A percentile compares a stretch with the other conserved stretches of the same genome.
These are phyloP conservation scores for Filobasidium wieringae DNA, from an alignment of 768 basidiomycete species.

Conservation along the genomic window DNA sequence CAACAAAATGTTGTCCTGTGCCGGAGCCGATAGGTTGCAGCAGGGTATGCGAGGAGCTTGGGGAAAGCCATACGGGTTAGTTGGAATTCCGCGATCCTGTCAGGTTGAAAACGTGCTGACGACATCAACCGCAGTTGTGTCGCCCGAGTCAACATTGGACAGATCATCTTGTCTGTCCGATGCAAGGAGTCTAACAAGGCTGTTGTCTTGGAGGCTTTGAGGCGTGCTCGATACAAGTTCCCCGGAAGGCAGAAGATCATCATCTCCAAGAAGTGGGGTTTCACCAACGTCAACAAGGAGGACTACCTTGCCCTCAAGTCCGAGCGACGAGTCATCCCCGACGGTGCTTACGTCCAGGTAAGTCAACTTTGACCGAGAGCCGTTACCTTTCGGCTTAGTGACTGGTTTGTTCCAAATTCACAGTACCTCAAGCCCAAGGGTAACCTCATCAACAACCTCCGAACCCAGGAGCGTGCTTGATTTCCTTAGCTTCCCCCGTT, in stretches of 20 bases:
- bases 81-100: too few relatives aligned
- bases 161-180: slow-evolving; percentile 82
- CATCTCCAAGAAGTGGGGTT: slow-evolving; percentile 84
- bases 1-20: slow-evolving; percentile 99
- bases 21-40: slow-evolving; percentile 71
- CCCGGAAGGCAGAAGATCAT: slow-evolving; percentile 65
- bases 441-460: slow-evolving; percentile 69
- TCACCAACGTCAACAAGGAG: slow-evolving; percentile 83
- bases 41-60: slow-evolving; percentile 94
- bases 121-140: too few relatives aligned
- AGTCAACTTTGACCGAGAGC: too few relatives aligned
- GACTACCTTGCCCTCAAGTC: slow-evolving; percentile 81
- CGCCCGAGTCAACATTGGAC: slow-evolving; percentile 68
- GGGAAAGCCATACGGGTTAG: slow-evolving; percentile 99
- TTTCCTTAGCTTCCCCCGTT: too few relatives aligned
- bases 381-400: too few relatives aligned
- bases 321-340: slow-evolving; percentile 79
- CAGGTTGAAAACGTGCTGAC: too few relatives aligned
- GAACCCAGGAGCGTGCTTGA: slow-evolving; percentile 47
- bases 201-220: slow-evolving; percentile 91
- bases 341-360: slow-evolving; percentile 80
- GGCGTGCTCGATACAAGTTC: slow-evolving; percentile 89
- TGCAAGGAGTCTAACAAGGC: slow-evolving; percentile 76
- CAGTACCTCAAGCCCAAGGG: slow-evolving; percentile 83
- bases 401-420: too few relatives aligned